Evolutionary conservation across 208 protist genomes (phyloP).

Genomic region (Crithidia brevicula): DNA sequence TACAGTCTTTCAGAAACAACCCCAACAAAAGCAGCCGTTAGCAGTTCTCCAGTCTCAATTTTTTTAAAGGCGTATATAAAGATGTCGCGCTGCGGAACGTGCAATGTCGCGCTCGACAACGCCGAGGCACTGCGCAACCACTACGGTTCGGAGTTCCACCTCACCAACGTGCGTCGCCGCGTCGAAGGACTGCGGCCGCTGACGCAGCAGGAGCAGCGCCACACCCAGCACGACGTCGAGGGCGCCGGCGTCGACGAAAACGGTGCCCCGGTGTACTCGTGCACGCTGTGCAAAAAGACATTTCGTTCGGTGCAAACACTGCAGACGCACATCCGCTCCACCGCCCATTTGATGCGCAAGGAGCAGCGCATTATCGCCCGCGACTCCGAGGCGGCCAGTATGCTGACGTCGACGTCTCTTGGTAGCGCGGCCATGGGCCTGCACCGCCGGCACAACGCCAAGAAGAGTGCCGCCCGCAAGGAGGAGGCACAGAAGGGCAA

Average conservation of each 20-base stretch:
- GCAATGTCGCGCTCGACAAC: slow-evolving; percentile 61
- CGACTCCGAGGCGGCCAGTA: slow-evolving; percentile 80
- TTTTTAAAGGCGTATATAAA: no score
- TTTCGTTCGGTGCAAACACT: slow-evolving; percentile 91
- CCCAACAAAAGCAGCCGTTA: no score
- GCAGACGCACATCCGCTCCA: slow-evolving; percentile 90
- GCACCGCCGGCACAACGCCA: slow-evolving; percentile 87
- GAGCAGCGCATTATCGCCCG: slow-evolving; percentile 89
- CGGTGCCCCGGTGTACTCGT: slow-evolving; percentile 70
- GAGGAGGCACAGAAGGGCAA: slow-evolving; percentile 19
- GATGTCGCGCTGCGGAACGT: slow-evolving; percentile 82
- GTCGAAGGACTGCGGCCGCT: slow-evolving; percentile 82
- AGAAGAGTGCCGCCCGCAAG: slow-evolving; percentile 32
- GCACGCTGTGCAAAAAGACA: slow-evolving; percentile 91
- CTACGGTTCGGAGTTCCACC: slow-evolving; percentile 82
- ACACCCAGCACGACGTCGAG: slow-evolving; percentile 24
- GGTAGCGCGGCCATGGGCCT: slow-evolving; percentile 89
- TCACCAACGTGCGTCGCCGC: slow-evolving; percentile 84
- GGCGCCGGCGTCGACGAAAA: slow-evolving; percentile 36
- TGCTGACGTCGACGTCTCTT: slow-evolving; percentile 84
- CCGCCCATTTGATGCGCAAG: slow-evolving; percentile 90
- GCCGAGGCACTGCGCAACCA: slow-evolving; percentile 62
- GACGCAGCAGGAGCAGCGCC: slow-evolving; percentile 62
- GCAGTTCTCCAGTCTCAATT: no score
- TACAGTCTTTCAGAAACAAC: no score